These are phyloP conservation scores for Puccinia triticina DNA, from an alignment of 1,284 basidiomycete genomes.

Conservation along the genomic window DNA sequence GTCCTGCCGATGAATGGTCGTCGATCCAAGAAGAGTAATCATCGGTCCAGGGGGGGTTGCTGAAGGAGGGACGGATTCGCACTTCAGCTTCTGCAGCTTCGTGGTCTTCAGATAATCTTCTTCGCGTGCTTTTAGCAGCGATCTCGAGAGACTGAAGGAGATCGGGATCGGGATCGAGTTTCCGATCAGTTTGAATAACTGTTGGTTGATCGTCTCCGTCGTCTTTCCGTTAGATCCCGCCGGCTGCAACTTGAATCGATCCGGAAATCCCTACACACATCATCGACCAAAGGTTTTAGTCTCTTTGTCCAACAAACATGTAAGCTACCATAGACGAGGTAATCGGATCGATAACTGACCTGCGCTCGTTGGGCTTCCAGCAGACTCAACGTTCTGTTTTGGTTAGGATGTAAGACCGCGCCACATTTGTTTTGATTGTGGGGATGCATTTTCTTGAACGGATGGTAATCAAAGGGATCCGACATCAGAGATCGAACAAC, in stretches of 20 bases:
- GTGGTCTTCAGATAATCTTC: background rate
- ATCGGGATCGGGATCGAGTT: conserved; percentile 41
- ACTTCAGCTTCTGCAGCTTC: background rate
- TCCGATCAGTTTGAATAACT: conserved; percentile 34
- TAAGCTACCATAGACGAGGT: background rate
- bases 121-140: background rate
- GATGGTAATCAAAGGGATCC: background rate
- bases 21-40: background rate
- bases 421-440: conserved; percentile 33
- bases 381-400: conserved; percentile 19
- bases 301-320: background rate
- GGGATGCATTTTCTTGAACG: conserved; percentile 34
- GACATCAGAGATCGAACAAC: background rate
- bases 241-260: conserved; percentile 21
- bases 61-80: background rate
- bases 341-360: background rate
- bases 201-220: conserved; percentile 12
- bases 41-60: background rate
- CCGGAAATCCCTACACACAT: conserved; percentile 31
- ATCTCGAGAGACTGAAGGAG: background rate
- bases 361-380: conserved; percentile 41
- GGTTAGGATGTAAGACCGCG: conserved; percentile 34
- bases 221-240: background rate
- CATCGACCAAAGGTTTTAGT: background rate
- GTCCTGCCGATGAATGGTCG: background rate